Evolutionary conservation across 1,139 yeast genomes (phyloP), one percentile per base, ranked within the genome.

Genomic region (Meyerozyma elateridarum): DNA sequence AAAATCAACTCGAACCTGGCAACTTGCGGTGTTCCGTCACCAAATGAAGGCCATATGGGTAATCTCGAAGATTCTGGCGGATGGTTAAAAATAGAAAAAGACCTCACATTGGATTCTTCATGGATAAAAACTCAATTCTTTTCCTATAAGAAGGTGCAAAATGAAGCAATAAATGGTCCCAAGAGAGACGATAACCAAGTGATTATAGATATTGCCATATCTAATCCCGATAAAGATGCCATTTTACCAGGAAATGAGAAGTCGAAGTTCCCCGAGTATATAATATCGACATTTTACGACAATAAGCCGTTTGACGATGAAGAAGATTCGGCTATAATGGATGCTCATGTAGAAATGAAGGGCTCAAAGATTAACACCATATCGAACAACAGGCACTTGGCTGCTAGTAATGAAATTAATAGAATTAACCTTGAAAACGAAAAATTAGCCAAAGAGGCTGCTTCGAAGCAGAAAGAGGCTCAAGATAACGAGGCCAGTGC

Each of bases 61-160:
- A 46, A 58, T 33, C 44, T 61, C n/a, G 36, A 33, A 13, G 40
- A 36, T 4, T 40, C 44, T n/a, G 64, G 63, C 2, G 59, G 59
- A 2, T 67, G 73, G 73, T 36, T 39, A 5, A 52, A 52, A 30
- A 39, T 67, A 9, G 56, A 60, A 25, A 68, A 68, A 37, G 73
- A 68, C 43, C 51, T 67, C 34, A 40, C 51, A 8, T 52, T 67
- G 36, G 65, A 64, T 2, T 42, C 49, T 22, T 52, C 62, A 4
- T 63, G 67, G 63, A 36, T 55, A 15, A 48, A 48, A 22, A 54
- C 49, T 30, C 54, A 57, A 33, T 64, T 42, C 38, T 44, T 67
- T 20, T 54, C 60, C 19, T 56, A 61, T 34, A 65, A 67, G 34
- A 49, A 45, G 17, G 49, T 64, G 24, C 51, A 52, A 14, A 40